phyloP scores from a whole-genome alignment of 2,329 filamentous ascomycete genomes.

The Xylaria sp. region DNA sequence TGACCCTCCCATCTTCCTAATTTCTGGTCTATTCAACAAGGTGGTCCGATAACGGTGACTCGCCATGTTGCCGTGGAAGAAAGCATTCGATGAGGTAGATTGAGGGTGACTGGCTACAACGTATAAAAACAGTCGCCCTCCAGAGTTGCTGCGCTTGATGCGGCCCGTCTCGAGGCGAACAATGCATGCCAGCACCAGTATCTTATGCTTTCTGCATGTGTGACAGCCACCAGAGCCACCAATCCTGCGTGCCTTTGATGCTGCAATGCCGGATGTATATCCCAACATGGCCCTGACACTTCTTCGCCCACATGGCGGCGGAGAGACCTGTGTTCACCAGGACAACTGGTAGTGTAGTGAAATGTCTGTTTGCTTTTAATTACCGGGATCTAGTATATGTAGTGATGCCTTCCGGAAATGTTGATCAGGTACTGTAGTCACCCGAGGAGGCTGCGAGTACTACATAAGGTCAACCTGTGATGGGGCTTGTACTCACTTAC shows the following conservation, averaged over 20 bases:
- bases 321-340: background rate
- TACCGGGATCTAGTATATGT: background rate
- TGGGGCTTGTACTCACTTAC: constrained; percentile 14
- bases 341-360: background rate
- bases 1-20: constrained; percentile 23
- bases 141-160: constrained; percentile 16
- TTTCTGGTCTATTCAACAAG: constrained; percentile 23
- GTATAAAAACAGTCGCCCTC: background rate
- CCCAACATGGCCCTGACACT: background rate
- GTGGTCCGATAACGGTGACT: background rate
- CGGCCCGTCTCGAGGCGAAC: constrained; percentile 12
- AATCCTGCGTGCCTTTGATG: constrained; percentile 13
- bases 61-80: background rate
- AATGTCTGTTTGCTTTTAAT: constrained; percentile 16
- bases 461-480: background rate
- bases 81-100: background rate
- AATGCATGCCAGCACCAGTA: constrained; percentile 15
- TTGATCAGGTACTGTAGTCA: constrained; percentile 14
- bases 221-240: constrained; percentile 14
- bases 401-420: constrained; percentile 13
- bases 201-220: constrained; percentile 16
- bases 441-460: background rate
- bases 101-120: background rate
- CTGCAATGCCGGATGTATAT: constrained; percentile 15
- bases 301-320: constrained; percentile 6